Conservation (phyloP, 2,329 filamentous ascomycete genomes). For the Fusarium transvaalense region DNA sequence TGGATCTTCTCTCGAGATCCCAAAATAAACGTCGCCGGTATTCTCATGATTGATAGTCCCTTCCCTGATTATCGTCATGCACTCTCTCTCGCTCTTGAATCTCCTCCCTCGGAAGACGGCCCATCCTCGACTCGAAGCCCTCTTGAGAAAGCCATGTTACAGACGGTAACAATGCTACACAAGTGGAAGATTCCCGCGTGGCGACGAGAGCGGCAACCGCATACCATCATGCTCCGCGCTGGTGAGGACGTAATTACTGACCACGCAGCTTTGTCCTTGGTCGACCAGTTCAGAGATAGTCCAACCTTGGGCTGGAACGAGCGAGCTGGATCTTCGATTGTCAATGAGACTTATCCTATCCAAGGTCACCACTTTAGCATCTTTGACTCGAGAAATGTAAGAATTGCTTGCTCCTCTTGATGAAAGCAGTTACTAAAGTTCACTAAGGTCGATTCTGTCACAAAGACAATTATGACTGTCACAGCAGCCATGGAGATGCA, state of each 20-base stretch:
- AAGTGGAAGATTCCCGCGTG: constrained; percentile 5
- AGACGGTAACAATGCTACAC: constrained; percentile 8
- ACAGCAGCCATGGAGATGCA: constrained; percentile 4
- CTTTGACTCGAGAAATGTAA: constrained; percentile 8
- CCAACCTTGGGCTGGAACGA: constrained; percentile 12
- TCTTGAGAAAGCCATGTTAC: constrained; percentile 6
- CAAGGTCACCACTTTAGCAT: constrained; percentile 9
- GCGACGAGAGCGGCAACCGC: constrained; percentile 3
- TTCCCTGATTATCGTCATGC: constrained; percentile 8
- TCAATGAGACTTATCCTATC: constrained; percentile 5
- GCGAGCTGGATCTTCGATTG: constrained; percentile 1
- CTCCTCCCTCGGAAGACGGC: constrained; percentile 7
- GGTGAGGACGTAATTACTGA: constrained; percentile 1
- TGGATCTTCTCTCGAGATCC: constrained; percentile 11
- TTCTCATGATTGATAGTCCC: constrained; percentile 9
- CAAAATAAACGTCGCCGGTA: constrained; percentile 1
- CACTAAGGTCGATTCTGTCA: neutral
- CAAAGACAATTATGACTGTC: neutral
- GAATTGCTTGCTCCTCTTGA: neutral
- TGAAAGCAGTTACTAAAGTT: constrained; percentile 3
- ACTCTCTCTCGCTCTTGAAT: constrained; percentile 10
- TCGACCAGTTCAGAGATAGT: constrained; percentile 11
- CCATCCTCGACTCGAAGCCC: constrained; percentile 2
- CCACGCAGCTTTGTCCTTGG: constrained; percentile 5
- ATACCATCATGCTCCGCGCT: constrained; percentile 6